phyloP scores from a whole-genome alignment of 768 basidiomycete genomes.

The Tricholoma saponaceum region DNA sequence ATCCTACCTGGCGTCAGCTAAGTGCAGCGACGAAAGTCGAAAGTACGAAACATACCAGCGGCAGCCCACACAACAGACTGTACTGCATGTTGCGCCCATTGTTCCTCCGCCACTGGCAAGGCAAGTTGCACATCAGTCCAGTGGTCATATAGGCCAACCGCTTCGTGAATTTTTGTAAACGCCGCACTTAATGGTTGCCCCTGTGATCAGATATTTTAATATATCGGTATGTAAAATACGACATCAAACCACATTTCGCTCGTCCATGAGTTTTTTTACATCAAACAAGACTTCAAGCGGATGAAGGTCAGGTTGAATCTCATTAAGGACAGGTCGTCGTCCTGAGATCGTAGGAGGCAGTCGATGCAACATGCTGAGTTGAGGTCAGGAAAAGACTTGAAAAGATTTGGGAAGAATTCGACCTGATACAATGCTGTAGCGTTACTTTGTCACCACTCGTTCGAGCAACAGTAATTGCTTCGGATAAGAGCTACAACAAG shows the following conservation, averaged over 20 bases:
- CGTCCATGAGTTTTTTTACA: slow-evolving; percentile 69
- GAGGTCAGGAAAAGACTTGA: background rate
- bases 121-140: slow-evolving; percentile 59
- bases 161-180: slow-evolving; percentile 66
- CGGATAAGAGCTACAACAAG: slow-evolving; percentile 53
- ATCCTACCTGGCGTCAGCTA: slow-evolving; percentile 42
- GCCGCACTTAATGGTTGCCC: slow-evolving; percentile 67
- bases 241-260: slow-evolving; percentile 45
- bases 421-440: slow-evolving; percentile 81
- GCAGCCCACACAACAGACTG: slow-evolving; percentile 72
- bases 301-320: slow-evolving; percentile 72
- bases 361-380: slow-evolving; percentile 63
- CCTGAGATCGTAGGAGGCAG: slow-evolving; percentile 49
- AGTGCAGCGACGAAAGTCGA: background rate
- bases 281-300: slow-evolving; percentile 77
- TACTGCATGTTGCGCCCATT: slow-evolving; percentile 71
- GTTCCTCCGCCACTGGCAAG: slow-evolving; percentile 48
- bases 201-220: slow-evolving; percentile 27
- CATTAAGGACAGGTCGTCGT: slow-evolving; percentile 54
- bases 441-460: slow-evolving; percentile 67
- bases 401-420: slow-evolving; percentile 4
- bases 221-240: background rate
- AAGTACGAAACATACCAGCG: slow-evolving; percentile 42
- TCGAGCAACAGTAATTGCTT: slow-evolving; percentile 77
- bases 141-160: slow-evolving; percentile 64